These are phyloP conservation scores for Phytopythium sindhum DNA, from an alignment of 352 stramenopile species.

Conservation along the genomic window DNA sequence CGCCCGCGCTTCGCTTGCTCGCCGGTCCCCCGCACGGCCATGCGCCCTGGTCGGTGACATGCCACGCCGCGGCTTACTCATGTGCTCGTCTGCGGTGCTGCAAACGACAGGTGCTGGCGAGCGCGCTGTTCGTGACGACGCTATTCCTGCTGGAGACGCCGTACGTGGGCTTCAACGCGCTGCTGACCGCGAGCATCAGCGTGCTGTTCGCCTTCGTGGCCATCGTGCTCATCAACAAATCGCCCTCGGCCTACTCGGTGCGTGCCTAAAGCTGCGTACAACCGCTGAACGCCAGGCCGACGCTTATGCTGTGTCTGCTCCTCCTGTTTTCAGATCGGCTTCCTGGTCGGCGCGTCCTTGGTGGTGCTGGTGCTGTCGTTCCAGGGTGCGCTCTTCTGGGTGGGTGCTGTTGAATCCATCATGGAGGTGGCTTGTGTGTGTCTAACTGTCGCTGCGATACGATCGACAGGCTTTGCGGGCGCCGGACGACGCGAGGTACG, in stretches of 20 bases:
- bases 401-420: constrained; percentile 14
- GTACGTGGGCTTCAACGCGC: constrained; percentile 62
- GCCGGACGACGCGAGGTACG: constrained; percentile 22
- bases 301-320: constrained; percentile 2
- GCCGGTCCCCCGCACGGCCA: not conserved
- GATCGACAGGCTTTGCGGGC: constrained; percentile 34
- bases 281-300: not conserved
- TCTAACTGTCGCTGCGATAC: not conserved
- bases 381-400: constrained; percentile 68
- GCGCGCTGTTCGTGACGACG: constrained; percentile 55
- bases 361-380: constrained; percentile 69
- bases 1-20: not conserved
- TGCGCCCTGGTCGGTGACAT: not conserved
- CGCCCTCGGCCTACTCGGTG: constrained; percentile 75
- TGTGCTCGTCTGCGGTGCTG: not conserved
- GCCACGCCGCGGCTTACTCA: not conserved
- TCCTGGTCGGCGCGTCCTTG: constrained; percentile 63
- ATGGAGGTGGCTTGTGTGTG: not conserved
- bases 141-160: constrained; percentile 72
- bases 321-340: constrained; percentile 44
- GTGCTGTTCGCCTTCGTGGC: constrained; percentile 72
- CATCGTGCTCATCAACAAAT: constrained; percentile 79
- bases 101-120: constrained; percentile 65
- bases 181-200: constrained; percentile 53
- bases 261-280: constrained; percentile 4